Evolutionary conservation across 257 asterid genomes (phyloP).

Genomic region (Nicotiana knightiana): DNA sequence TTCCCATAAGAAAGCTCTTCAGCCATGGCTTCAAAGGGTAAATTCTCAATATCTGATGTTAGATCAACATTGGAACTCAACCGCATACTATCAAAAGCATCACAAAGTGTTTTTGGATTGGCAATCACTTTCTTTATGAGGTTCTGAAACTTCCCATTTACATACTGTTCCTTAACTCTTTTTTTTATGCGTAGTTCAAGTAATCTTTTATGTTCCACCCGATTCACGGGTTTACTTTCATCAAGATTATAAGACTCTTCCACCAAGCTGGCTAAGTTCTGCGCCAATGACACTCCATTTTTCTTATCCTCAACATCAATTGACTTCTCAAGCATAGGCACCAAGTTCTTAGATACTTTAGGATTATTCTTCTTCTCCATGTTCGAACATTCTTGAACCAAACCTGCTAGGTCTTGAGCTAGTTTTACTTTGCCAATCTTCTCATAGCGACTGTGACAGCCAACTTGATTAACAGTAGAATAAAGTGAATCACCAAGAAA

Average conservation of each 20-base stretch:
- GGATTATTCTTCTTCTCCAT: background rate
- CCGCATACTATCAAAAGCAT: conserved; percentile 71
- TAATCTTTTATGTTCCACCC: conserved; percentile 51
- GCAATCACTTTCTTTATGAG: conserved; percentile 72
- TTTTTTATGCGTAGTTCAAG: conserved; percentile 70
- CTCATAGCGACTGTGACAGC: conserved; percentile 14
- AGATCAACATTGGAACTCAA: conserved; percentile 57
- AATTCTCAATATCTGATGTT: conserved; percentile 29
- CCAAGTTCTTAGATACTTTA: background rate
- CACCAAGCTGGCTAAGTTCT: conserved; percentile 68
- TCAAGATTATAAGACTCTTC: conserved; percentile 48
- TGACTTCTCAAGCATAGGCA: conserved; percentile 8
- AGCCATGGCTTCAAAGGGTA: conserved; percentile 66
- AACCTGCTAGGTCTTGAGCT: conserved; percentile 30
- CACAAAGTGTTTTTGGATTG: conserved; percentile 59
- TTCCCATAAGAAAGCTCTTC: conserved; percentile 59
- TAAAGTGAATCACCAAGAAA: background rate
- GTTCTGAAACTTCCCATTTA: conserved; percentile 58
- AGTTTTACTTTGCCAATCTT: conserved; percentile 30
- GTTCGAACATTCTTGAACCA: background rate
- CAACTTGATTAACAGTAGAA: conserved; percentile 13
- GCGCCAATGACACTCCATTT: conserved; percentile 30
- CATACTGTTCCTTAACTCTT: conserved; percentile 72
- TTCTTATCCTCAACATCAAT: background rate
- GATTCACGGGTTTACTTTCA: conserved; percentile 37